These are phyloP conservation scores for Papiliotrema nemorosa DNA, from an alignment of 1,284 basidiomycete species.

Conservation along the genomic window DNA sequence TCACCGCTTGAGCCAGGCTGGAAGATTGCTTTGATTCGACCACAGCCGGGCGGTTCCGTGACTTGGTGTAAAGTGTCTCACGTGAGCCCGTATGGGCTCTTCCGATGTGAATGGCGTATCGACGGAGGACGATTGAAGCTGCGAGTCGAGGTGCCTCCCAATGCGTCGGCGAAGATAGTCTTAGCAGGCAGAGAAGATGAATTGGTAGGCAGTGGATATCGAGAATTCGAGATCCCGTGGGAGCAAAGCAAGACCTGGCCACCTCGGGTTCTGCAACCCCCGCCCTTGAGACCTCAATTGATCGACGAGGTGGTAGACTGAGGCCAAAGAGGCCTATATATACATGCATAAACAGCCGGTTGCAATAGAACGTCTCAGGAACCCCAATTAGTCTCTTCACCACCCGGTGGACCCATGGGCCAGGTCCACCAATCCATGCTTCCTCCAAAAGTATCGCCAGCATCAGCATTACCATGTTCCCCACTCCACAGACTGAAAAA, in stretches of 20 bases:
- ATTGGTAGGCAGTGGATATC: slow-evolving; percentile 23
- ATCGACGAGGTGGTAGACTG: slow-evolving; percentile 2
- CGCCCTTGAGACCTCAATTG: not conserved
- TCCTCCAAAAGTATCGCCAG: too few relatives aligned
- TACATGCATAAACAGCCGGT: too few relatives aligned
- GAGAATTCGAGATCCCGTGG: slow-evolving; percentile 16
- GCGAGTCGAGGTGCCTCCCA: slow-evolving; percentile 22
- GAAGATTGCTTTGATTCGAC: slow-evolving; percentile 22
- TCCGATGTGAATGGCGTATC: slow-evolving; percentile 18
- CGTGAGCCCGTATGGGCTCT: slow-evolving; percentile 14
- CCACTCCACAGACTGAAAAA: too few relatives aligned
- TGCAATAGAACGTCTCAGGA: too few relatives aligned
- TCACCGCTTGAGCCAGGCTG: slow-evolving; percentile 24
- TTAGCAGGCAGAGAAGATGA: slow-evolving; percentile 20
- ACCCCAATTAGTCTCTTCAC: too few relatives aligned
- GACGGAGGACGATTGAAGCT: slow-evolving; percentile 14
- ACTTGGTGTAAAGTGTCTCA: slow-evolving; percentile 18
- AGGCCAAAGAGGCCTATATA: too few relatives aligned
- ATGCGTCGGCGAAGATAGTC: slow-evolving; percentile 14
- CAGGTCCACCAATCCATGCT: too few relatives aligned
- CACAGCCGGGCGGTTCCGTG: slow-evolving; percentile 33
- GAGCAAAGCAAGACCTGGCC: slow-evolving; percentile 15
- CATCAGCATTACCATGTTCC: too few relatives aligned
- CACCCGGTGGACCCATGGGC: too few relatives aligned
- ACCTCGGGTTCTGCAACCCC: slow-evolving; percentile 8